Conservation (phyloP, 2,329 filamentous ascomycete species). For the Cadophora gregata region DNA sequence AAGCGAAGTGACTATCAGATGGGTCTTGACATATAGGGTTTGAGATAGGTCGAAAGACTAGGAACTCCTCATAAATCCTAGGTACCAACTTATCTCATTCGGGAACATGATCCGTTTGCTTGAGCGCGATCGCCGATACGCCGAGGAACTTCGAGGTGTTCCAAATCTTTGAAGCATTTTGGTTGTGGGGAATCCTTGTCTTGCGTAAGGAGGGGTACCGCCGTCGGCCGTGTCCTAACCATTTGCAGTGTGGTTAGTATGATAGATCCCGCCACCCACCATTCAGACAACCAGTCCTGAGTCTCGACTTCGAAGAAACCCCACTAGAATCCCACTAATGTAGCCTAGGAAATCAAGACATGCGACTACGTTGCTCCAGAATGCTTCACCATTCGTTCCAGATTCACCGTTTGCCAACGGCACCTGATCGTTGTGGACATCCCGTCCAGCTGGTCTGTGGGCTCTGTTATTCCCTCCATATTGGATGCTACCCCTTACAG, state of each 20-base stretch:
- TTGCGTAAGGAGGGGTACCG: not conserved
- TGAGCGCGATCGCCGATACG: not conserved
- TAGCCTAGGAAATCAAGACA: not conserved
- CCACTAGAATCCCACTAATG: not conserved
- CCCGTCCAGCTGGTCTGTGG: not conserved
- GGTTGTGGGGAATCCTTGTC: constrained; percentile 1
- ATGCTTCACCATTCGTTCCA: not conserved
- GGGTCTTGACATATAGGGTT: not conserved
- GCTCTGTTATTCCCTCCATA: not conserved
- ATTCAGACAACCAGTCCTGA: not conserved
- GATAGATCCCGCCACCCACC: constrained; percentile 1
- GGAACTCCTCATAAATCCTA: not conserved
- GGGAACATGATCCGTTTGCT: not conserved
- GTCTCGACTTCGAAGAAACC: not conserved
- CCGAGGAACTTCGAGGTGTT: constrained; percentile 7
- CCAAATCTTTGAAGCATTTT: not conserved
- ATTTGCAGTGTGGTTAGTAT: not conserved
- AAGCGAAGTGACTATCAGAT: not conserved
- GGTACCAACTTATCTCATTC: not conserved
- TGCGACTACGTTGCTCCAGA: not conserved
- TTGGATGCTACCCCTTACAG: not conserved
- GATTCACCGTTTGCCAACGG: not conserved
- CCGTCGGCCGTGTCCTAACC: not conserved
- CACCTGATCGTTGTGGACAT: constrained; percentile 1
- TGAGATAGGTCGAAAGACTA: not conserved